phyloP scores from a whole-genome alignment of 1,139 yeast species.

The Hyphopichia pseudoburtonii region DNA sequence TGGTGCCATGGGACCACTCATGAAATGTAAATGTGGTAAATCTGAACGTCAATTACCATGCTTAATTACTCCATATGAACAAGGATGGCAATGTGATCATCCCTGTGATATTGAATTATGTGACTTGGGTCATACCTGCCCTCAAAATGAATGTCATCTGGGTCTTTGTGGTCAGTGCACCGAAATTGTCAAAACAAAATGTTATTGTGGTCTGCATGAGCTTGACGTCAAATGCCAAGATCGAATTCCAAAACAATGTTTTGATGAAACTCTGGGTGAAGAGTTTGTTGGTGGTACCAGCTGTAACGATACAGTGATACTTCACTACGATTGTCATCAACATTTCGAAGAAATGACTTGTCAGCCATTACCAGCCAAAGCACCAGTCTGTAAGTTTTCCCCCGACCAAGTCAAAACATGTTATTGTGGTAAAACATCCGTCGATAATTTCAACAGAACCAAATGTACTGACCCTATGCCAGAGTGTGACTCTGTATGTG shows the following conservation, averaged over 20 bases:
- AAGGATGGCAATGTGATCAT: constrained; percentile 69
- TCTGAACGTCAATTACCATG: constrained; percentile 68
- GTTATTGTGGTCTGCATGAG: constrained; percentile 73
- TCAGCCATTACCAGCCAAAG: constrained; percentile 45
- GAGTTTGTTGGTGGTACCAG: constrained; percentile 63
- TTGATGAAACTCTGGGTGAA: constrained; percentile 16
- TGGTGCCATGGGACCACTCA: constrained; percentile 70
- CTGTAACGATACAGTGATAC: constrained; percentile 54
- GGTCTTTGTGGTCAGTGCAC: constrained; percentile 80
- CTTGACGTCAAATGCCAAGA: constrained; percentile 50
- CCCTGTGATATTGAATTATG: constrained; percentile 68
- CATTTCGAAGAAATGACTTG: constrained; percentile 65
- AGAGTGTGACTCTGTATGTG: constrained; percentile 66
- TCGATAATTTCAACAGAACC: constrained; percentile 32
- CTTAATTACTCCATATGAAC: constrained; percentile 63
- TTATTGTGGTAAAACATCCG: constrained; percentile 67
- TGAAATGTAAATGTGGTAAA: constrained; percentile 77
- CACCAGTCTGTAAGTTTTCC: constrained; percentile 58
- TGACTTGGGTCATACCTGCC: constrained; percentile 66
- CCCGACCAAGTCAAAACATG: constrained; percentile 64
- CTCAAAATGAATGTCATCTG: constrained; percentile 46
- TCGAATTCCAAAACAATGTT: constrained; percentile 32
- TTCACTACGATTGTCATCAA: constrained; percentile 61
- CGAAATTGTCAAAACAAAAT: constrained; percentile 37
- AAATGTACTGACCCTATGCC: constrained; percentile 78